Evolutionary conservation across 345 rosid species (phyloP), one percentile per base, ranked within the genome.

Genomic region (Leavenworthia alabamica): DNA sequence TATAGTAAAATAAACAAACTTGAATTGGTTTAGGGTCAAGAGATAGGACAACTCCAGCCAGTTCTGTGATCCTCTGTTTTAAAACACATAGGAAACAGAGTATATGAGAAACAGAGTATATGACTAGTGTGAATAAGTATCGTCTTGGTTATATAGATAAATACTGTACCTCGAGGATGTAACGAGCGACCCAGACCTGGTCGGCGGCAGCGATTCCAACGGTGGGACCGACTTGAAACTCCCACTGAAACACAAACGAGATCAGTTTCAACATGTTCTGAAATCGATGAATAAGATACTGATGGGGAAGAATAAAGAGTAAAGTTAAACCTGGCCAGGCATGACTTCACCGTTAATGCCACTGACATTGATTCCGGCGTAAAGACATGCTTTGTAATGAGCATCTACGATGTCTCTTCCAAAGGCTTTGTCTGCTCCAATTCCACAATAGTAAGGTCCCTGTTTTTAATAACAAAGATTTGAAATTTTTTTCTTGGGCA

Each of bases 111-210:
- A n/a, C n/a, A n/a, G n/a, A n/a, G n/a, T n/a, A n/a, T n/a, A n/a
- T n/a, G n/a, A n/a, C n/a, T n/a, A n/a, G n/a, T n/a, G n/a, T n/a
- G n/a, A n/a, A n/a, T n/a, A n/a, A n/a, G n/a, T n/a, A n/a, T n/a
- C n/a, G n/a, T n/a, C n/a, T n/a, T n/a, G n/a, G n/a, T n/a, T n/a
- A n/a, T n/a, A n/a, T n/a, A n/a, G n/a, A n/a, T n/a, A n/a, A n/a
- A n/a, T n/a, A n/a, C n/a, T n/a, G n/a, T n/a, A 83, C 97, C 92
- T 87, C 97, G 2, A 90, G 85, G 20, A 90, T 82, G 77, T 78
- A 90, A 24, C 95, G 82, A 59, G 95, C 85, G 2, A 83, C 74
- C 97, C 95, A 86, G 7, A 87, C 7, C 54, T 90, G 78, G 68
- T 86, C 97, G 3, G 90, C 93, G 0, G 93, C 73, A 3, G 84